These are phyloP conservation scores for Aspergillus eucalypticola DNA, from an alignment of 2,329 filamentous ascomycete species.

Conservation along the genomic window DNA sequence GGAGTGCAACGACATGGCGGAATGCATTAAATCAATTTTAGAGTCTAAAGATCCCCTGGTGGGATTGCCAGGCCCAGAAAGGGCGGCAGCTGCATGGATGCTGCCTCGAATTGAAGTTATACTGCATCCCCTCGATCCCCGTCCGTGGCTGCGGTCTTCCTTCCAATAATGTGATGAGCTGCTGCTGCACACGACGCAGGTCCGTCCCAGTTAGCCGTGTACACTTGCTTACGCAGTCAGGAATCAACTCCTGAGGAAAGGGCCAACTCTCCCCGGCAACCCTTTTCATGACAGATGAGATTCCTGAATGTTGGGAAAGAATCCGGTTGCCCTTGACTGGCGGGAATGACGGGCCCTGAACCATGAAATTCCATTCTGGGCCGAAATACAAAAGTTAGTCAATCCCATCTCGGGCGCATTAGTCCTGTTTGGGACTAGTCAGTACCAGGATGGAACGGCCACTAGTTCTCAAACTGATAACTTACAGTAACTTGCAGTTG, in stretches of 20 bases:
- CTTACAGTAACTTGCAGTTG: too few relatives aligned
- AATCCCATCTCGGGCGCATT: not conserved
- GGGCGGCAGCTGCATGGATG: constrained; percentile 4
- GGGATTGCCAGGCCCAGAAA: not conserved
- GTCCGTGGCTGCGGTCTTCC: not conserved
- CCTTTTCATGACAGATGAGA: not conserved
- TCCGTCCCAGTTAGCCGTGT: too few relatives aligned
- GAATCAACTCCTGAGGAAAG: not conserved
- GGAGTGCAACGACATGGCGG: not conserved
- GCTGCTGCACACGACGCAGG: not conserved
- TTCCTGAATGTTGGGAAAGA: constrained; percentile 7
- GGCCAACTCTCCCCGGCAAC: not conserved
- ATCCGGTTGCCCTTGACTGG: constrained; percentile 2
- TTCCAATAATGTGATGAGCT: constrained; percentile 6
- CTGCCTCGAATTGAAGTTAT: constrained; percentile 7
- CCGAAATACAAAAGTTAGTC: not conserved
- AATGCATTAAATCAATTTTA: constrained; percentile 2
- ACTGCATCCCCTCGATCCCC: not conserved
- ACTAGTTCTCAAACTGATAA: not conserved
- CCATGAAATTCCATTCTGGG: not conserved
- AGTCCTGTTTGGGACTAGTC: not conserved
- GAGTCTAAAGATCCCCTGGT: not conserved
- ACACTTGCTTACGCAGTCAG: too few relatives aligned
- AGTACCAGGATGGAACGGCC: constrained; percentile 1
- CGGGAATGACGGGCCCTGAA: not conserved